phyloP scores from a whole-genome alignment of 768 basidiomycete species.

The Phaeolepiota aurea region DNA sequence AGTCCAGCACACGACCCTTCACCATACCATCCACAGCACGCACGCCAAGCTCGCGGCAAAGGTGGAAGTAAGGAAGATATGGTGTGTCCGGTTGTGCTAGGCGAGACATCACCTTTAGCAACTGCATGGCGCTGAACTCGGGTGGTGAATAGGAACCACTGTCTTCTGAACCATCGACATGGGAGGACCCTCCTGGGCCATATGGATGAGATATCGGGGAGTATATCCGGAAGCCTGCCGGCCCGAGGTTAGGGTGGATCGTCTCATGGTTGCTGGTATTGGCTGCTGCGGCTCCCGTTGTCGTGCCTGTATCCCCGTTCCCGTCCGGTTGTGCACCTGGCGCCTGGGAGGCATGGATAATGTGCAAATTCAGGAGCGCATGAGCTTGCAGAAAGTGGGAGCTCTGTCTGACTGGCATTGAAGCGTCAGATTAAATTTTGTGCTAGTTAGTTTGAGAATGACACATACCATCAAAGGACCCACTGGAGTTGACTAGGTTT shows the following conservation, averaged over 20 bases:
- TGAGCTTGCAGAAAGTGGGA: constrained; percentile 85
- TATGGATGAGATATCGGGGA: constrained; percentile 29
- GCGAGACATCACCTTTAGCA: constrained; percentile 76
- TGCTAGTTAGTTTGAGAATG: no score
- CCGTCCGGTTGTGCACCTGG: constrained; percentile 18
- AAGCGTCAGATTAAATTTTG: no score
- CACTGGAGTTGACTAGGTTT: constrained; percentile 69
- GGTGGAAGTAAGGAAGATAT: constrained; percentile 70
- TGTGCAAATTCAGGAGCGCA: constrained; percentile 74
- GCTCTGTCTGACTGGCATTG: constrained; percentile 65
- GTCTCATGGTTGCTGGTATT: constrained; percentile 37
- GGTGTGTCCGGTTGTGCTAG: constrained; percentile 56
- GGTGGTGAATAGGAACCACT: constrained; percentile 42
- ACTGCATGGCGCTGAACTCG: constrained; percentile 72
- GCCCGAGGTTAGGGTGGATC: constrained; percentile 49
- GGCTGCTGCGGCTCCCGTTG: constrained; percentile 21
- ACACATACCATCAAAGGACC: constrained; percentile 58
- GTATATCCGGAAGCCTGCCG: constrained; percentile 58
- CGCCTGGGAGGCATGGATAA: constrained; percentile 74
- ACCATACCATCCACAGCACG: constrained; percentile 83
- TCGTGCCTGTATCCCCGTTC: constrained; percentile 6
- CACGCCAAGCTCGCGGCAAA: constrained; percentile 80
- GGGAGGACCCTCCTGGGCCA: constrained; percentile 11
- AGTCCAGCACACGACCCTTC: constrained; percentile 62
- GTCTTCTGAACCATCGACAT: constrained; percentile 13